Base-by-base conservation (phyloP, 768 basidiomycete species). In the Rhodotorula paludigena region DNA sequence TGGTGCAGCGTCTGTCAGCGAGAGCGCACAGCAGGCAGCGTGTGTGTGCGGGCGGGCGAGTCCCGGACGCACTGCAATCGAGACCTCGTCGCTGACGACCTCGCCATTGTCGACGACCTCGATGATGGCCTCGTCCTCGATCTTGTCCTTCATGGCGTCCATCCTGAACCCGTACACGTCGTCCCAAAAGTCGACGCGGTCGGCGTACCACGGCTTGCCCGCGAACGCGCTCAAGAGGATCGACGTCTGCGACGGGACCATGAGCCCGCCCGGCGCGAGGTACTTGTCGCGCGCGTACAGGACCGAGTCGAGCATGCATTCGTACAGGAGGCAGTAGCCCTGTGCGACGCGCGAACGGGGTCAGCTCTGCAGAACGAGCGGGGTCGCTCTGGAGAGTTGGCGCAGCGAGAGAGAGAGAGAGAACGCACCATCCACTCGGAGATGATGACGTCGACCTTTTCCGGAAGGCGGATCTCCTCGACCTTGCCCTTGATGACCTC, bases 221-320 rank as follows among this genome's bases (percentile, higher is more conserved):
- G 91, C 89, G 72, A 89, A 89, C 21, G 92, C 84, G 25, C 83
- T 85, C n/a, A 97, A 78, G 81, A 89, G 84, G 81, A 98, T 89
- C 75, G 85, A 83, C 70, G 86, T 89, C 72, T 97, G 90, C 71
- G 88, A 90, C 0, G 94, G 93, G 1, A 89, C 91, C 87, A 98
- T 87, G 33, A 96, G 80, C 2, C 93, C 92, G 1, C 77, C 79
- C 0, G 86, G 84, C 55, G 81, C 81, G 39, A 98, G 82, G 67
- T 73, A 76, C 30, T 87, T 83, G 77, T 97, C 92, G 25, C 94
- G 84, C 0, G 94, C 94, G 68, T 81, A 80, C 28, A 99, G 81
- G 25, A 99, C 94, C 3, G 92, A 94, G 78, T 97, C 94, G 41
- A 98, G 84, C 94, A 99, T 97, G 49, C 89, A 90, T 79, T 99